Base-by-base conservation (phyloP, 1,284 basidiomycete genomes). In the Binderoboletus segoi region DNA sequence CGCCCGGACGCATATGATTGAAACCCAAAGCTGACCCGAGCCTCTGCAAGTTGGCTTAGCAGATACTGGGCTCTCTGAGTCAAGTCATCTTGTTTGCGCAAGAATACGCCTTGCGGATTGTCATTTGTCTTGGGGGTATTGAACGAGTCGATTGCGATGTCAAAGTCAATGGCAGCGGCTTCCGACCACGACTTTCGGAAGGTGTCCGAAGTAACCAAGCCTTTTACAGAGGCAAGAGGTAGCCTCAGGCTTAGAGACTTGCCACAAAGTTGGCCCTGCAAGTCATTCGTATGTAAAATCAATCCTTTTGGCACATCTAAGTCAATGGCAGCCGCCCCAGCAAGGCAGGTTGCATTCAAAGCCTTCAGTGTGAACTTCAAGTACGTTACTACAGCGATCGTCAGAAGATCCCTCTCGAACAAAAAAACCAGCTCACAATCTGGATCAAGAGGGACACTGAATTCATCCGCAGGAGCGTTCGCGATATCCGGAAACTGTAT, bases 391-490 rank as follows among this genome's bases (percentile, higher is more conserved):
- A 42, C 28, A 23, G 49, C 33, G 26, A 53, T 50, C 13, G 23
- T 65, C 42, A 68, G 56, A 46, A 28, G 40, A 24, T 44, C 24
- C 40, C 21, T 8, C 4, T 46, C 7, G 18, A 38, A 32, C 8
- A 35, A 47, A 33, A 30, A 18, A 54, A 40, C 18, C 26, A 30
- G 73, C 81, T 67, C 65, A 91, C 92, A 81, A 74, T 97, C 94
- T 15, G 91, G 89, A 63, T 89, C 87, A 3, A 80, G 61, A 32
- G 82, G 77, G 4, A 86, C 75, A 28, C 81, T 71, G 66, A 89
- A 92, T 40, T 88, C 85, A 3, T 78, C 70, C 0, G 93, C 86
- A 18, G 94, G 94, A 3, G 92, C 84, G 67, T 97, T 96, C 51
- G 88, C 77, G 11, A 80, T 67, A 67, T 97, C 95, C 0, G 77